Percentiles rank a stretch among this genome's conserved stretches.
These are phyloP conservation scores for Urtica urens DNA, from an alignment of 306 rosid species.

Conservation along the genomic window DNA sequence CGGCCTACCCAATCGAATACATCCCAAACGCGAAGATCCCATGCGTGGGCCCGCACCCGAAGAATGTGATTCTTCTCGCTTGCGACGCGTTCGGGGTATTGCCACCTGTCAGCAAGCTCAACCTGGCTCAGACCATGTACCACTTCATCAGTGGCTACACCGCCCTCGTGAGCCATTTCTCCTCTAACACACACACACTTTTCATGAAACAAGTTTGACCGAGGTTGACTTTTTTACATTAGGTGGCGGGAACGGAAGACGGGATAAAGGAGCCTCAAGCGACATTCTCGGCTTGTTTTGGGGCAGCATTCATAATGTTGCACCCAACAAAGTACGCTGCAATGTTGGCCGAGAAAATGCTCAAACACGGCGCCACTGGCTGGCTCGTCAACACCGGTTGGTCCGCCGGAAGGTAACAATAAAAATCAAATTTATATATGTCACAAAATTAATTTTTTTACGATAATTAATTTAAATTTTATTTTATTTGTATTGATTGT, in stretches of 20 bases:
- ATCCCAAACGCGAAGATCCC: slow-evolving; percentile 80
- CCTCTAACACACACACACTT: too few relatives aligned
- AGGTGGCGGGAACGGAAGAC: slow-evolving; percentile 94
- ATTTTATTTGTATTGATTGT: background rate
- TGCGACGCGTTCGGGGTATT: slow-evolving; percentile 94
- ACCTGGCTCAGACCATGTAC: slow-evolving; percentile 84
- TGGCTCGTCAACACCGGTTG: slow-evolving; percentile 98
- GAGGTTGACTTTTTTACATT: too few relatives aligned
- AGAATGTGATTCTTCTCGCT: slow-evolving; percentile 78
- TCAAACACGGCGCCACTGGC: slow-evolving; percentile 67
- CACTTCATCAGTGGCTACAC: slow-evolving; percentile 95
- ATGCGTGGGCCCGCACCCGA: slow-evolving; percentile 88
- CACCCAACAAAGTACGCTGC: slow-evolving; percentile 92
- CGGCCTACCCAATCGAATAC: slow-evolving; percentile 81
- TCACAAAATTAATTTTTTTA: background rate
- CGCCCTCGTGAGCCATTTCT: slow-evolving; percentile 52
- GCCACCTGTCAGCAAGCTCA: slow-evolving; percentile 84
- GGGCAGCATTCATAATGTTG: slow-evolving; percentile 83
- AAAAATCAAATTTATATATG: background rate
- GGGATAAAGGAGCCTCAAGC: slow-evolving; percentile 84
- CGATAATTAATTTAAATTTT: background rate
- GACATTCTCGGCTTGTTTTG: slow-evolving; percentile 91
- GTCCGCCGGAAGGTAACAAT: slow-evolving; percentile 68
- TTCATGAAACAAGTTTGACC: too few relatives aligned
- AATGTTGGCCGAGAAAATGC: slow-evolving; percentile 88